Base-by-base conservation (phyloP, 768 basidiomycete species). In the Boletus coccyginus region DNA sequence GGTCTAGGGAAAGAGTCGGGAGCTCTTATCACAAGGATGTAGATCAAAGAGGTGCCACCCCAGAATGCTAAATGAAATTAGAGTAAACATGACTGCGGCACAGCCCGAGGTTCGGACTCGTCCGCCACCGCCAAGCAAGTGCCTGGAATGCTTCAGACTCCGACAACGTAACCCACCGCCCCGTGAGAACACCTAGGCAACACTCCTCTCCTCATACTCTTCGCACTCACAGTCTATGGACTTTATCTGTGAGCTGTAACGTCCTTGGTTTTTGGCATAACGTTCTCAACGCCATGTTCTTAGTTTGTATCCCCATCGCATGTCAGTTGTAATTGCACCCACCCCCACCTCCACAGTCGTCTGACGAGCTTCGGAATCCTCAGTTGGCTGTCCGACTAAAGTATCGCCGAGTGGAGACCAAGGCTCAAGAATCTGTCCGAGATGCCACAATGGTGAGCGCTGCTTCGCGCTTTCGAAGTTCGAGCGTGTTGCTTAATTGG, bases 371-470 rank as follows among this genome's bases (percentile, higher is more conserved):
- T 11, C 7, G 39, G 35, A 40, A 45, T 44, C 50, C 48, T 14
- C 61, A 91, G 89, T 88, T 63, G 88, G 88, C 43, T 86, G 86
- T 69, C 78, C 81, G 51, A 84, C 82, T 33, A 81, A 73, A 59
- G 64, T 87, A 58, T 83, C 81, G 58, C 77, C 84, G 11, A 78
- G 83, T 31, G 81, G 80, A 24, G 74, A 81, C 49, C 75, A 78
- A 51, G 77, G 74, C 10, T 70, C 81, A 21, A 78, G 82, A 50
- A 64, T 87, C 50, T 91, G 89, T 64, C 89, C 89, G 16, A 78
- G 81, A 50, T 91, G 89, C 62, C 77, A 88, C 66, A 90, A 91
- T 56, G 80, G 88, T 87, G 44, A 50, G 77, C 62, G n/a, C 27
- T n/a, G 7, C n/a, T 35, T 41, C 5, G 17, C 27, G 29, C 7